phyloP scores from a whole-genome alignment of 768 basidiomycete genomes.

The Trichaptum fuscoviolaceum region DNA sequence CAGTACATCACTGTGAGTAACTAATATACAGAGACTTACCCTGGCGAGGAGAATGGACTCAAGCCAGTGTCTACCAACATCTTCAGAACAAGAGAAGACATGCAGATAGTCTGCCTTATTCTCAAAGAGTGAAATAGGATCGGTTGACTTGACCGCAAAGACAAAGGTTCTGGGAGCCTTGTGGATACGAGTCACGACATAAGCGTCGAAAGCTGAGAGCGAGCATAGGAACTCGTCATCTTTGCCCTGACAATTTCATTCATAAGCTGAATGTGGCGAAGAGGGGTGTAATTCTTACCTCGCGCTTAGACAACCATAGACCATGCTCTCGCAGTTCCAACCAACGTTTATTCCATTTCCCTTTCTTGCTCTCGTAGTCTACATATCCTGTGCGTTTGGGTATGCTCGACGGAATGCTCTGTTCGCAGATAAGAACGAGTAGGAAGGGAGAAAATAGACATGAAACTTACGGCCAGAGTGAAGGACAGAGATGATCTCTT shows the following conservation, averaged over 20 bases:
- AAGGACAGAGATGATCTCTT: slow-evolving; percentile 65
- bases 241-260: slow-evolving; percentile 55
- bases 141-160: slow-evolving; percentile 86
- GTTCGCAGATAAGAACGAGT: background rate
- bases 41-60: slow-evolving; percentile 77
- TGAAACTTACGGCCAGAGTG: slow-evolving; percentile 48
- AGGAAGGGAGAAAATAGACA: background rate
- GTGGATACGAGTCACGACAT: slow-evolving; percentile 67
- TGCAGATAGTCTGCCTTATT: slow-evolving; percentile 85
- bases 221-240: slow-evolving; percentile 81
- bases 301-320: slow-evolving; percentile 84
- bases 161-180: slow-evolving; percentile 81
- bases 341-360: slow-evolving; percentile 95
- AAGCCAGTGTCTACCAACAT: slow-evolving; percentile 73
- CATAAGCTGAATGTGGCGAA: background rate
- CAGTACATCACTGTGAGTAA: slow-evolving; percentile 12
- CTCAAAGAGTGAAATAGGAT: slow-evolving; percentile 83
- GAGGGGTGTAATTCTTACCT: slow-evolving; percentile 23
- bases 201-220: slow-evolving; percentile 85
- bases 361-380: slow-evolving; percentile 85
- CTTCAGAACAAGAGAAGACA: slow-evolving; percentile 71
- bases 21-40: slow-evolving; percentile 39
- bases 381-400: slow-evolving; percentile 56
- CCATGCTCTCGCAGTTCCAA: slow-evolving; percentile 82
- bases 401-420: slow-evolving; percentile 44